Base-by-base conservation (phyloP, 805 yeast species). In the Lipomyces yamanashiensis region DNA sequence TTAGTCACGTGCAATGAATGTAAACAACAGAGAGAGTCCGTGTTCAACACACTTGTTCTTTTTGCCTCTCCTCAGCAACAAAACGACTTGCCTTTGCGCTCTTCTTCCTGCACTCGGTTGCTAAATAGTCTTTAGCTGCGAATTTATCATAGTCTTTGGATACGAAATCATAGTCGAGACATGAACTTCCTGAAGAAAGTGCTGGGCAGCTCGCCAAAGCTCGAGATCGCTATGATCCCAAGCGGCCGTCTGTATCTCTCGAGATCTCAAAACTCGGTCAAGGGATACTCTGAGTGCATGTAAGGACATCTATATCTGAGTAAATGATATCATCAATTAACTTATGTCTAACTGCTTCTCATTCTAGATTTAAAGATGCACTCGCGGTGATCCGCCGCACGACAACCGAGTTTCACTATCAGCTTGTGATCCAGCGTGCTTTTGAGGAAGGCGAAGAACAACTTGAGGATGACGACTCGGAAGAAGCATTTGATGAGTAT, bases 221-320 rank as follows among this genome's bases (percentile, higher is more conserved):
- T 40, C 36, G 64, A 61, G 60, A 45, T 61, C 59, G 60, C 86
- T 9, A 80, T 83, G 71, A 81, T 95, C 54, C 90, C 96, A 1
- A 82, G 88, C 0, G 98, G 98, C 2, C 87, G 87, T 76, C 81
- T 93, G 53, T 89, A 81, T 72, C 79, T 93, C 51, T 82, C 88
- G 17, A 79, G 98, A 54, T 81, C 89, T 0, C 88, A 89, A 6
- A 82, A 81, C 23, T 89, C 96, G 1, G 97, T 97, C 12, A 90
- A 91, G 74, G 92, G 97, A 8, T 92, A 86, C 33, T 79, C 86
- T 41, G 98, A 95, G 75, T 76, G 78, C 67, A 74, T 79, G 73
- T 71, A 66, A 39, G 73, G 64, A 15, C 19, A 28, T 33, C 21
- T 40, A 7, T 43, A 17, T n/a, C 13, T 43, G 7, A 43, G 17